Evolutionary conservation across 768 basidiomycete species (phyloP).

Genomic region (Tricholoma matsutake): DNA sequence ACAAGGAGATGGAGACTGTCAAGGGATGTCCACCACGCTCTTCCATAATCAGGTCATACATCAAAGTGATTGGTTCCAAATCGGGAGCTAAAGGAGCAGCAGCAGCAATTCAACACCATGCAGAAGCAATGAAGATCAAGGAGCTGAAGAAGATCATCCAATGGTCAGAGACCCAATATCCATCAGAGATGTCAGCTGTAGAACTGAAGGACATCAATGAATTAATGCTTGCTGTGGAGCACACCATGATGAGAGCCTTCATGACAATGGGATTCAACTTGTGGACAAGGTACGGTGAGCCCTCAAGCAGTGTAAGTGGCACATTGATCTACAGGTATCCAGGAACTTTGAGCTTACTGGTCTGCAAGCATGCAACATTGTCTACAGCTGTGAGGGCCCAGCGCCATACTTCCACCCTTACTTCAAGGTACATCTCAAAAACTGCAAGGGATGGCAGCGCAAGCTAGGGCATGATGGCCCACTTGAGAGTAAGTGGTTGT

Average conservation of each 20-base stretch:
- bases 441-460: background rate
- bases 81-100: background rate
- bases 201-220: conserved; percentile 1
- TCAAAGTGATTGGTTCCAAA: conserved; percentile 19
- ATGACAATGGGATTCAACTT: conserved; percentile 8
- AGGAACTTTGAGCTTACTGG: conserved; percentile 8
- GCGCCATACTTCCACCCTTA: conserved; percentile 20
- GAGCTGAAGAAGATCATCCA: conserved; percentile 14
- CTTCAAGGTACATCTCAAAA: conserved; percentile 9
- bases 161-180: conserved; percentile 2
- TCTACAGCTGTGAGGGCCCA: conserved; percentile 1
- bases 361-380: conserved; percentile 6
- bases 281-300: conserved; percentile 11
- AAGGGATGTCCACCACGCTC: conserved; percentile 23
- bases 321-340: conserved; percentile 1
- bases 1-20: conserved; percentile 12
- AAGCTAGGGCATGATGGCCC: background rate
- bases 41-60: conserved; percentile 16
- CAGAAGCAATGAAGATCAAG: conserved; percentile 18
- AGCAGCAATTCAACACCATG: conserved; percentile 14
- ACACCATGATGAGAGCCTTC: conserved; percentile 16
- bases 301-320: background rate
- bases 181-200: background rate
- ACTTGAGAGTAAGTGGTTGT: background rate
- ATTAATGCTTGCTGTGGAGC: conserved; percentile 8